Base-by-base conservation (phyloP, 2,329 filamentous ascomycete species). In the Colletotrichum cereale region DNA sequence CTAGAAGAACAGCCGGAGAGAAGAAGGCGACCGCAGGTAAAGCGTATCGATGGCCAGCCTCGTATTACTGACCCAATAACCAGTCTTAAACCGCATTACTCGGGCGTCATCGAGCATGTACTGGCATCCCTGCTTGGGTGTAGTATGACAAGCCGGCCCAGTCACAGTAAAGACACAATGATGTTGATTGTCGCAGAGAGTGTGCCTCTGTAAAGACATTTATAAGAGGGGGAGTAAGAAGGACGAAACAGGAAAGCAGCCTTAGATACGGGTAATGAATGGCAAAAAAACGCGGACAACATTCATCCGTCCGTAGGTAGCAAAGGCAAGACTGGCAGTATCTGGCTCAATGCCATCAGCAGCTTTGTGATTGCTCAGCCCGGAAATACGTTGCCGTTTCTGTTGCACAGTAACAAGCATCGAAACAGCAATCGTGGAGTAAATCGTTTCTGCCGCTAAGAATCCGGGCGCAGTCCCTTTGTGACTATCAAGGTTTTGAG, bases 1-100 rank as follows among this genome's bases (percentile, higher is more conserved):
- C 89, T 16, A 88, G 68, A 1, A 82, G 80, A 64, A 89, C 85
- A n/a, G 79, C 77, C 0, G 81, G 80, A 74, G 86, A 79, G 76
- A 89, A 85, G 73, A 89, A 86, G 55, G 86, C 87, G 3, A 88
- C 78, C 0, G 87, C 88, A 8, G 83, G 82, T 5, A 89, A 77
- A 0, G 84, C 85, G 73, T 85, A 90, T 44, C 85, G 83, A 73
- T 86, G 83, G 74, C 90, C 88, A 29, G 87, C 84, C 66, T 87
- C 78, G 44, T 73, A 76, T 79, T 62, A 70, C 66, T 66, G 3
- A 83, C 76, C 85, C 86, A 88, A 73, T 82, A 80, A n/a, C 81
- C 77, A 29, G 69, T 77, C 61, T 85, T 83, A 81, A 87, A 16
- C 78, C 80, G 73, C 86, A 88, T 74, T 86, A 80, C 64, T 82